Percentiles rank a stretch among this genome's conserved stretches.
phyloP scores from a whole-genome alignment of 2,329 filamentous ascomycete genomes.

The Hawksworthiomyces lignivorus region DNA sequence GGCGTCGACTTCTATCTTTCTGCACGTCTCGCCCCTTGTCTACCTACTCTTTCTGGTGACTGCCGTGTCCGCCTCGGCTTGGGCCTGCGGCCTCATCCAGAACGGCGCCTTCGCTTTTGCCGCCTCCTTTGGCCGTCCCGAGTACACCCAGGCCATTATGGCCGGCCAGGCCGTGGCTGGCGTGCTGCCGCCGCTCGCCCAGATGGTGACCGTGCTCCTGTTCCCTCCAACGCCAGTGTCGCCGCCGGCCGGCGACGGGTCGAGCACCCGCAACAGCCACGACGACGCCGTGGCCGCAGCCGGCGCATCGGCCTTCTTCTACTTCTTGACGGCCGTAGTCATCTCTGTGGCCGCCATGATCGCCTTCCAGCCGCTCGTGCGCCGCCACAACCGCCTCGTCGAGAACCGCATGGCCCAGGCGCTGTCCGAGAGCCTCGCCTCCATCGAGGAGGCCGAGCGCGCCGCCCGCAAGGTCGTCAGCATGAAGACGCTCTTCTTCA shows the following conservation, averaged over 20 bases:
- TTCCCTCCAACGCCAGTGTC: constrained; percentile 41
- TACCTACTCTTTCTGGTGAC: constrained; percentile 79
- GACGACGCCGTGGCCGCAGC: constrained; percentile 20
- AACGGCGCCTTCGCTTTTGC: constrained; percentile 93
- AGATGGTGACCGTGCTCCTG: constrained; percentile 74
- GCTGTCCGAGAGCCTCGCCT: constrained; percentile 42
- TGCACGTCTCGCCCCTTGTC: constrained; percentile 48
- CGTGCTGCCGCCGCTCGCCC: constrained; percentile 78
- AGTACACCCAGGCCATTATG: constrained; percentile 97
- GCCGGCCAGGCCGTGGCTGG: constrained; percentile 86
- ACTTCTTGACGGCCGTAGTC: constrained; percentile 79
- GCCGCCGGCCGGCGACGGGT: not conserved
- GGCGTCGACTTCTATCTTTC: constrained; percentile 65
- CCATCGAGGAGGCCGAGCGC: constrained; percentile 45
- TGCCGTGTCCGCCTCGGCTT: constrained; percentile 72
- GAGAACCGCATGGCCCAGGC: constrained; percentile 40
- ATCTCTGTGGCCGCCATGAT: constrained; percentile 64
- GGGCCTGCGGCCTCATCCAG: constrained; percentile 79
- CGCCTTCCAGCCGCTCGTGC: constrained; percentile 67
- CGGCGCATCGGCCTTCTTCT: constrained; percentile 72
- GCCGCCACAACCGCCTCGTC: constrained; percentile 47
- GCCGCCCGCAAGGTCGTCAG: constrained; percentile 40
- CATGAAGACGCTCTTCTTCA: constrained; percentile 61
- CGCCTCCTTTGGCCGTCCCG: constrained; percentile 71
- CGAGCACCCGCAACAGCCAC: constrained; percentile 18